phyloP scores from a whole-genome alignment of 768 basidiomycete genomes.

The Hericium rajendrae region DNA sequence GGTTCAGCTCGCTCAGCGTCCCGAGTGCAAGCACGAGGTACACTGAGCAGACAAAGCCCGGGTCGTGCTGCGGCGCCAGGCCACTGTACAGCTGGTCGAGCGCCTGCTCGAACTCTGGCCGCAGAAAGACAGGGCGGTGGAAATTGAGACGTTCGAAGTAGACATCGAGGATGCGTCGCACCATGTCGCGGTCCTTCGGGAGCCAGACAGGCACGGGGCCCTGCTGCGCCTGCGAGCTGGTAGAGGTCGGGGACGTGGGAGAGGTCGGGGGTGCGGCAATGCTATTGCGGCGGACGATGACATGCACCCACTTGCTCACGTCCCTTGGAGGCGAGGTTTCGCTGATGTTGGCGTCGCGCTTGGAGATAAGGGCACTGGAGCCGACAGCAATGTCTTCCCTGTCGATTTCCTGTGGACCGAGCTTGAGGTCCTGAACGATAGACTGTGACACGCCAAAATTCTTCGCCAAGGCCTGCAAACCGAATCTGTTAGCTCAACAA shows the following conservation, averaged over 20 bases:
- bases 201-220: constrained; percentile 51
- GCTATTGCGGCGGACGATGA: constrained; percentile 43
- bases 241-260: constrained; percentile 6
- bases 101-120: constrained; percentile 55
- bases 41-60: constrained; percentile 69
- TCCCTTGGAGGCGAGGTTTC: constrained; percentile 53
- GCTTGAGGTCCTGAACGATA: constrained; percentile 56
- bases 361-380: constrained; percentile 58
- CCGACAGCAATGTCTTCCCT: constrained; percentile 74
- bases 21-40: constrained; percentile 75
- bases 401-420: constrained; percentile 38
- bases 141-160: constrained; percentile 73
- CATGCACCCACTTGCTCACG: constrained; percentile 46
- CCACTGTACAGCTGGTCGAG: constrained; percentile 61
- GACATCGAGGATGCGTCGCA: constrained; percentile 48
- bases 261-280: constrained; percentile 14
- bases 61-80: constrained; percentile 46
- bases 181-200: constrained; percentile 67
- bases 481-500: constrained; percentile 5
- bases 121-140: constrained; percentile 70
- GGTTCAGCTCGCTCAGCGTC: constrained; percentile 74
- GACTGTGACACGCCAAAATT: constrained; percentile 68
- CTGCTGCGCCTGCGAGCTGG: constrained; percentile 17
- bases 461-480: constrained; percentile 53
- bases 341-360: constrained; percentile 51